These are phyloP conservation scores for Populus euphratica DNA, from an alignment of 345 rosid genomes.

Conservation along the genomic window DNA sequence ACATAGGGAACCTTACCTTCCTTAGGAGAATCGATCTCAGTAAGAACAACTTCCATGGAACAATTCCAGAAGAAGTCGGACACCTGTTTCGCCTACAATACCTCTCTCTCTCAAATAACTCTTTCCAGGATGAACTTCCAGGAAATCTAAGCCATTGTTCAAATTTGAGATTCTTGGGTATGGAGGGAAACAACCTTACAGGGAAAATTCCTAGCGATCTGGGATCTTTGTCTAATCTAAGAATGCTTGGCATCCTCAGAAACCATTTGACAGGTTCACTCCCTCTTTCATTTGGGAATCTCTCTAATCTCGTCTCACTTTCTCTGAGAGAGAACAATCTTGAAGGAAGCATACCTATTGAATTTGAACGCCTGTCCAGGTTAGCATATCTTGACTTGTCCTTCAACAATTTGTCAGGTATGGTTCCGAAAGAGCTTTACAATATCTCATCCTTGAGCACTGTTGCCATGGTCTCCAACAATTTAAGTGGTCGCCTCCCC, in stretches of 20 bases:
- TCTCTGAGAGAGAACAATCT: not conserved
- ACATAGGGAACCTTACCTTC: conserved; percentile 17
- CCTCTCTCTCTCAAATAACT: conserved; percentile 1
- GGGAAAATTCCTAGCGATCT: conserved; percentile 9
- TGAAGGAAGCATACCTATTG: not conserved
- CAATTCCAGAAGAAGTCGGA: conserved; percentile 20
- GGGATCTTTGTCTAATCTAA: not conserved
- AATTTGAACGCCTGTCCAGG: not conserved
- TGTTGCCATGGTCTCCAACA: not conserved
- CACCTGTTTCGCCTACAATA: conserved; percentile 4
- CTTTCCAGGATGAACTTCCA: conserved; percentile 10
- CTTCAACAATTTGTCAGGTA: not conserved
- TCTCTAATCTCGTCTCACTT: not conserved
- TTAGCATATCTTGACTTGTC: not conserved
- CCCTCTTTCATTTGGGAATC: conserved; percentile 15
- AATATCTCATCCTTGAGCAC: not conserved
- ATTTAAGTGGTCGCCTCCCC: not conserved
- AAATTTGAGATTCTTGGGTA: not conserved
- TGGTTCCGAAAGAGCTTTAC: not conserved
- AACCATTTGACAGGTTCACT: conserved; percentile 7
- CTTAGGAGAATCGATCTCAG: not conserved
- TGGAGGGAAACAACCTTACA: not conserved
- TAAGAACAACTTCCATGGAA: not conserved
- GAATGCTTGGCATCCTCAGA: rapidly evolving
- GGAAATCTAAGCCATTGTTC: not conserved